phyloP scores from a whole-genome alignment of 176 grass and related monocot genomes.

The Miscanthus lutarioriparius region DNA sequence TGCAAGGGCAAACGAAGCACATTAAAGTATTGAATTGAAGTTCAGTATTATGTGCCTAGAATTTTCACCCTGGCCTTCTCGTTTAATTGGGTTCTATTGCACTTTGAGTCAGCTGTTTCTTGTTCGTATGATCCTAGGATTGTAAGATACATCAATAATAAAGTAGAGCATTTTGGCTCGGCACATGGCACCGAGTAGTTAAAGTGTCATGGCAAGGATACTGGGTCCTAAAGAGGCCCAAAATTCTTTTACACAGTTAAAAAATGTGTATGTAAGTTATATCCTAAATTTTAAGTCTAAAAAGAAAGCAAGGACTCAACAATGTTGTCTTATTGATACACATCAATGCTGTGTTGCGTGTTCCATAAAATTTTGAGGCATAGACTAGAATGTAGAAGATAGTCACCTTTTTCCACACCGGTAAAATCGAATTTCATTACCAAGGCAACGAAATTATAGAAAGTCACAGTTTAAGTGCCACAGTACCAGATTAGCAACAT shows the following conservation, averaged over 20 bases:
- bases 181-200: not conserved
- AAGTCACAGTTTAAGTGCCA: too few species aligned
- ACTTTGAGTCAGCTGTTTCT: not conserved
- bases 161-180: not conserved
- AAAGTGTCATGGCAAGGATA: not conserved
- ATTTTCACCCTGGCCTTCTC: not conserved
- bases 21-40: not conserved
- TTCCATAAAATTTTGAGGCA: not conserved
- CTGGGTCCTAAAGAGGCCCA: not conserved
- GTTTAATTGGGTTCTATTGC: not conserved
- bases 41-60: not conserved
- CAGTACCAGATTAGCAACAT: too few species aligned
- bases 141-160: not conserved
- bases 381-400: constrained; percentile 5
- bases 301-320: not conserved
- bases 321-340: not conserved
- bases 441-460: too few species aligned
- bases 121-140: not conserved
- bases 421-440: too few species aligned
- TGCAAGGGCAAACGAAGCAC: not conserved
- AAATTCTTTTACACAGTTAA: not conserved
- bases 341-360: not conserved
- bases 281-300: not conserved
- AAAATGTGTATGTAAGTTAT: not conserved
- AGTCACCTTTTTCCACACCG: too few species aligned